Evolutionary conservation across 2,329 filamentous ascomycete genomes (phyloP), one percentile per base, ranked within the genome.

Genomic region (Cadophora gregata): DNA sequence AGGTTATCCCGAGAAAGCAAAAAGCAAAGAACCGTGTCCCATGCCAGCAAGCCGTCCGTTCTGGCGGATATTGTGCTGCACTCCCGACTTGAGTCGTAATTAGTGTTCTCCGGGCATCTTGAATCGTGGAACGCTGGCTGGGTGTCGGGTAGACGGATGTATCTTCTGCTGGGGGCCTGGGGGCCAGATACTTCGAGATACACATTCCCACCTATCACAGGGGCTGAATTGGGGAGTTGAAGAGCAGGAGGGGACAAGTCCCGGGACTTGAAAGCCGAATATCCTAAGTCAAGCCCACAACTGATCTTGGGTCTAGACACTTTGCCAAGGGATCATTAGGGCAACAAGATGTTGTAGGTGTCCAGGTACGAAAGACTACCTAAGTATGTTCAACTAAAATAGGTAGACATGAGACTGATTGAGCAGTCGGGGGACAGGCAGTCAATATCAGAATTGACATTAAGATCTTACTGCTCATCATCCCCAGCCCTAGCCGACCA

Each of bases 161-260:
- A 58, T 14, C n/a, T 58, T 58, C n/a, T 58, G 53, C n/a, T 58
- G 53, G 38, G 31, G 31, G 31, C 9, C 10, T 38, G 53, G 31
- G 31, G n/a, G n/a, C 9, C 5, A 58, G 53, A 24, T 58, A 58
- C 53, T 58, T 21, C 53, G 53, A 58, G 53, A 58, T 58, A 42
- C 53, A 16, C 38, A 29, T 58, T 55, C 31, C 53, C 53, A 58
- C 53, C 53, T 58, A 58, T 58, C 53, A 58, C 14, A 47, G 42
- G n/a, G 14, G 4, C 5, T 47, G 42, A 1, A 12, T 36, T 1
- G 29, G 8, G 19, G 27, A 19, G 14, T 27, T n/a, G 33, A 36
- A 36, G 33, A 2, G 33, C 19, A 33, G 16, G 14, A 9, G 27
- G 50, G 33, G 7, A 16, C 24, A 29, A 19, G 33, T n/a, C 36